Conservation (phyloP, 305 asterid genomes). For the Solanum hybrid region DNA sequence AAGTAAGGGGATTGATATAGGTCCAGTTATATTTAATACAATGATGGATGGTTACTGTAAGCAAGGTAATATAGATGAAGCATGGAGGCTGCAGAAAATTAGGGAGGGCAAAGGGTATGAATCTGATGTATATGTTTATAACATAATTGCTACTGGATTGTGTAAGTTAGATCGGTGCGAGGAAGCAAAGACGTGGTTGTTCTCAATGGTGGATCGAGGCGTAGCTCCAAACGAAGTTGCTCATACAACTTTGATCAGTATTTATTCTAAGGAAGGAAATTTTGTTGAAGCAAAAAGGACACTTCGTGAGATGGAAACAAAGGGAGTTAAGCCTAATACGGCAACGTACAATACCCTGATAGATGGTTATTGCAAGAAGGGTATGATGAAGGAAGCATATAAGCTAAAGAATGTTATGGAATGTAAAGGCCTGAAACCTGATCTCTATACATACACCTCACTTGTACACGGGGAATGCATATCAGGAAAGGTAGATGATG, state of each 20-base stretch:
- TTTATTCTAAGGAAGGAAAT: background rate
- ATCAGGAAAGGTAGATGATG: conserved; percentile 49
- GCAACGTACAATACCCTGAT: background rate
- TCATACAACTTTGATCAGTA: background rate
- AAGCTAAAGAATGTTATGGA: background rate
- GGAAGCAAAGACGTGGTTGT: background rate
- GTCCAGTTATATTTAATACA: background rate
- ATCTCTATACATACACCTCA: conserved; percentile 50
- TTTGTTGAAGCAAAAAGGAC: background rate
- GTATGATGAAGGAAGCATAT: background rate
- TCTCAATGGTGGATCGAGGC: background rate
- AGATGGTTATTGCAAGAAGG: background rate
- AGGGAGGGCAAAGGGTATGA: background rate
- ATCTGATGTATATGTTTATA: background rate
- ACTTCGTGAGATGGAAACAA: background rate
- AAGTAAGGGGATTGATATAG: background rate
- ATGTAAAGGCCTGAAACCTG: conserved; percentile 49
- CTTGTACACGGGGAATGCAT: conserved; percentile 51
- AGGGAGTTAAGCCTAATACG: background rate
- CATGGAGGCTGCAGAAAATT: background rate
- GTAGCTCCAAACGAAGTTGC: background rate
- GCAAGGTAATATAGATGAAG: background rate
- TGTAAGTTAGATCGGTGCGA: background rate
- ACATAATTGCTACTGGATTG: background rate
- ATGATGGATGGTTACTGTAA: background rate